Percentiles rank a stretch among this genome's conserved stretches.
Evolutionary conservation across 2,329 filamentous ascomycete species (phyloP).

Genomic region (Leptodontidium sp.): DNA sequence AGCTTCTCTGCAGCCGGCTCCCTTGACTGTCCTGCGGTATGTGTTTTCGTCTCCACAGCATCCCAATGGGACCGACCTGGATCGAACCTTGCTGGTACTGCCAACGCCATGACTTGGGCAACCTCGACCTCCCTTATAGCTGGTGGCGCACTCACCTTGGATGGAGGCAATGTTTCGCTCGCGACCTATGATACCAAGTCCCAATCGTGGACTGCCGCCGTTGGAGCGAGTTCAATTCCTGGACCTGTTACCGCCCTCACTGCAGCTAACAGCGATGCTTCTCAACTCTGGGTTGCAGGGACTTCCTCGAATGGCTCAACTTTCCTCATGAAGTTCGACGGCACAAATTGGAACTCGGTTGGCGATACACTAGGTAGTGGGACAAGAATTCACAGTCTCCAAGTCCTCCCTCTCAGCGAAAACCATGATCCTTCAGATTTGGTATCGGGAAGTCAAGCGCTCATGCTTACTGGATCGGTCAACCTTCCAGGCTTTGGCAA

Average conservation of each 20-base stretch:
- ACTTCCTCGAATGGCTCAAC: constrained; percentile 70
- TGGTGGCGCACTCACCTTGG: constrained; percentile 77
- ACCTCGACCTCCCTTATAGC: constrained; percentile 76
- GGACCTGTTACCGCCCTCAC: constrained; percentile 82
- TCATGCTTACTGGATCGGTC: constrained; percentile 87
- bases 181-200: constrained; percentile 75
- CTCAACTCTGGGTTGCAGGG: constrained; percentile 85
- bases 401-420: constrained; percentile 77
- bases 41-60: constrained; percentile 74
- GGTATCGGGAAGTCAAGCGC: constrained; percentile 71
- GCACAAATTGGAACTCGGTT: constrained; percentile 73
- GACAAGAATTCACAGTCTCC: constrained; percentile 79
- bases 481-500: constrained; percentile 78
- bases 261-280: constrained; percentile 74
- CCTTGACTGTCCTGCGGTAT: constrained; percentile 83
- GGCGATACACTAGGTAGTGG: constrained; percentile 67
- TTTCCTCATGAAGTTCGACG: constrained; percentile 86
- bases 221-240: constrained; percentile 71
- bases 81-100: constrained; percentile 72
- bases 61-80: constrained; percentile 85
- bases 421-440: constrained; percentile 71
- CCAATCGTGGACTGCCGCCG: constrained; percentile 70
- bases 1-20: constrained; percentile 84
- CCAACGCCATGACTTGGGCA: constrained; percentile 79
- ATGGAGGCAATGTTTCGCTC: constrained; percentile 70